Conservation (phyloP, 768 basidiomycete species). For the Russula lepida region DNA sequence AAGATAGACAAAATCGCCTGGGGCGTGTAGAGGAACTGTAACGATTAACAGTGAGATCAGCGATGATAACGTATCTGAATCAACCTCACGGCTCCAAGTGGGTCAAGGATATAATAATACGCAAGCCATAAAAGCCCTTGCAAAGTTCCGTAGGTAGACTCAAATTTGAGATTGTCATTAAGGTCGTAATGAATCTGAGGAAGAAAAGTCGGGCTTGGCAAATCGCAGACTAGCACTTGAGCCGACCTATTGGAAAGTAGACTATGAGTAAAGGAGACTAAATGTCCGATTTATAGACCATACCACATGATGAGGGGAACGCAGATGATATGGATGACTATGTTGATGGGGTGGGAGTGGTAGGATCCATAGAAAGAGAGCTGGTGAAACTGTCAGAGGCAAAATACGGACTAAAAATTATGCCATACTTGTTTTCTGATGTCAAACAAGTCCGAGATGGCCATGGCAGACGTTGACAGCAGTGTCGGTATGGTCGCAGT, state of each 20-base stretch:
- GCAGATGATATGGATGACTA: constrained; percentile 77
- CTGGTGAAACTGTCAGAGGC: constrained; percentile 32
- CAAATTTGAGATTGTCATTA: constrained; percentile 58
- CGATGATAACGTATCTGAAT: neutral
- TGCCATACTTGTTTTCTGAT: constrained; percentile 58
- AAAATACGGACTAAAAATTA: neutral
- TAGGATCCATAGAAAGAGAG: constrained; percentile 91
- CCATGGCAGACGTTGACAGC: constrained; percentile 23
- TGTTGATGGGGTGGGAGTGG: constrained; percentile 74
- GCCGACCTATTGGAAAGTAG: constrained; percentile 44
- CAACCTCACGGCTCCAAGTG: constrained; percentile 67
- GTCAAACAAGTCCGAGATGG: constrained; percentile 41
- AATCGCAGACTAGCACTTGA: constrained; percentile 41
- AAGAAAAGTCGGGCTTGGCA: constrained; percentile 30
- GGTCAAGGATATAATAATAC: constrained; percentile 81
- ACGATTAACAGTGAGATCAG: constrained; percentile 2
- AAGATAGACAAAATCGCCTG: constrained; percentile 55
- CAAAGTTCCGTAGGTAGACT: constrained; percentile 59
- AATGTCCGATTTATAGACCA: constrained; percentile 12
- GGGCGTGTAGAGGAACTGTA: constrained; percentile 74
- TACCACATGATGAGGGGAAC: constrained; percentile 83
- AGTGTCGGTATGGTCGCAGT: too few relatives aligned
- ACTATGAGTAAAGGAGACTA: neutral
- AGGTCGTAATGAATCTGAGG: constrained; percentile 44
- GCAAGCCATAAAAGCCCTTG: constrained; percentile 48